phyloP scores from a whole-genome alignment of 768 basidiomycete genomes.

The Mrakia gelida region DNA sequence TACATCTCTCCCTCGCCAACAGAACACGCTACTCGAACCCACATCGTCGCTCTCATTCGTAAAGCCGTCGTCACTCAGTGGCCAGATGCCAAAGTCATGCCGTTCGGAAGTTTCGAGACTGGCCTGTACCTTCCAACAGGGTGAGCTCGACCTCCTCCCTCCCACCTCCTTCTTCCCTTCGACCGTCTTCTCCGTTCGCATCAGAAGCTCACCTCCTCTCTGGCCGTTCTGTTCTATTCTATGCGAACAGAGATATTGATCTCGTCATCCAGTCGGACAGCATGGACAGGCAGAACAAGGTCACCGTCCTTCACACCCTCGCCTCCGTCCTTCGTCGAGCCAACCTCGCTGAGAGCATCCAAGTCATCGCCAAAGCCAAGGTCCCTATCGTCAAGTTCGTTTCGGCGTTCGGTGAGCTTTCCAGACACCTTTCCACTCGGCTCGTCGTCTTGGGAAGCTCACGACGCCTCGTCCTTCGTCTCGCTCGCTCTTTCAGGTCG shows the following conservation, averaged over 20 bases:
- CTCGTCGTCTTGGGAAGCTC: neutral
- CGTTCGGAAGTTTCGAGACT: constrained; percentile 91
- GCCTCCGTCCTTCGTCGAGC: constrained; percentile 71
- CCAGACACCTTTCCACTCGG: constrained; percentile 17
- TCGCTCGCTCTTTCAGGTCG: constrained; percentile 50
- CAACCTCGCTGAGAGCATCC: constrained; percentile 71
- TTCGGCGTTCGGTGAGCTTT: constrained; percentile 58
- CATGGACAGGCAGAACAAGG: constrained; percentile 64
- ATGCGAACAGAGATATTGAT: constrained; percentile 74
- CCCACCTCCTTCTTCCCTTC: neutral
- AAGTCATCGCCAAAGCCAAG: constrained; percentile 85
- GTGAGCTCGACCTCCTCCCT: constrained; percentile 50
- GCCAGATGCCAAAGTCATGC: constrained; percentile 71
- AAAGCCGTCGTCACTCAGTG: constrained; percentile 61
- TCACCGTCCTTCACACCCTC: constrained; percentile 62
- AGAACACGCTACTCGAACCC: constrained; percentile 79
- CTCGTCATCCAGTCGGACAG: constrained; percentile 75
- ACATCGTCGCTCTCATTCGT: constrained; percentile 66
- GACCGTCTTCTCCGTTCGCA: neutral
- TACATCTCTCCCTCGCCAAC: constrained; percentile 81
- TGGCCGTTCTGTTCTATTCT: neutral
- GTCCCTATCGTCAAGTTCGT: constrained; percentile 97
- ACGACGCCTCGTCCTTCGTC: neutral
- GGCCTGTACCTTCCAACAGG: constrained; percentile 88
- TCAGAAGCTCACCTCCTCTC: neutral